A percentile compares a stretch with the other conserved stretches of the same genome.
Evolutionary conservation across 1,284 basidiomycete species (phyloP).

Genomic region (Trichosporon inkin): DNA sequence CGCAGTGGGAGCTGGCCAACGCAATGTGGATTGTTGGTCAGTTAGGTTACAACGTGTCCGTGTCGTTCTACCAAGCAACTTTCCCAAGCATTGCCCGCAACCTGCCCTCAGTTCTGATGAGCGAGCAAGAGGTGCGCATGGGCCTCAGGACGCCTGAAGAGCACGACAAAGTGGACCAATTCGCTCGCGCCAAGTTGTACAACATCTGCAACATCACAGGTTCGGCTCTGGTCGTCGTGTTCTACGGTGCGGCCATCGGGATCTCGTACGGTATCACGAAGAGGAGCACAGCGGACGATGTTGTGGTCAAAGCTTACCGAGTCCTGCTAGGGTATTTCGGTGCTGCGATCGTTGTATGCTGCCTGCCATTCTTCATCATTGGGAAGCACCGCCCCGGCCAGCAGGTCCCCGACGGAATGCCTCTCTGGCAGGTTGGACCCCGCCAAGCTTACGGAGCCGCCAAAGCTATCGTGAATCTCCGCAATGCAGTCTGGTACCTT

Average conservation of each 20-base stretch:
- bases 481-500: constrained; percentile 21
- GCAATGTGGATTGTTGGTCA: constrained; percentile 19
- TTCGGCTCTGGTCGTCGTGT: constrained; percentile 16
- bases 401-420: constrained; percentile 17
- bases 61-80: constrained; percentile 22
- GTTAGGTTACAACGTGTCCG: constrained; percentile 14
- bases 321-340: constrained; percentile 21
- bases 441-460: constrained; percentile 15
- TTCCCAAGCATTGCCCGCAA: constrained; percentile 22
- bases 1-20: constrained; percentile 22
- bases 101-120: constrained; percentile 20
- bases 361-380: constrained; percentile 19
- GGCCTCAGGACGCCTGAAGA: constrained; percentile 21
- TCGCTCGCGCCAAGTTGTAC: constrained; percentile 23
- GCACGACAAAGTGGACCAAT: constrained; percentile 19
- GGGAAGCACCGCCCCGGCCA: constrained; percentile 23
- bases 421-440: constrained; percentile 17
- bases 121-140: constrained; percentile 17
- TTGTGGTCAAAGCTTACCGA: constrained; percentile 12
- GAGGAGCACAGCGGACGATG: constrained; percentile 3
- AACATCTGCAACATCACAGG: constrained; percentile 16
- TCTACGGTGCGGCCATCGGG: constrained; percentile 13
- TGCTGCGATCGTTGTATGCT: constrained; percentile 13
- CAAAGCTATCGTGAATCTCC: constrained; percentile 18
- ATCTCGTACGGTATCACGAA: constrained; percentile 16